Base-by-base conservation (phyloP, 495 filamentous ascomycete species). In the Penicillium bialowiezense region DNA sequence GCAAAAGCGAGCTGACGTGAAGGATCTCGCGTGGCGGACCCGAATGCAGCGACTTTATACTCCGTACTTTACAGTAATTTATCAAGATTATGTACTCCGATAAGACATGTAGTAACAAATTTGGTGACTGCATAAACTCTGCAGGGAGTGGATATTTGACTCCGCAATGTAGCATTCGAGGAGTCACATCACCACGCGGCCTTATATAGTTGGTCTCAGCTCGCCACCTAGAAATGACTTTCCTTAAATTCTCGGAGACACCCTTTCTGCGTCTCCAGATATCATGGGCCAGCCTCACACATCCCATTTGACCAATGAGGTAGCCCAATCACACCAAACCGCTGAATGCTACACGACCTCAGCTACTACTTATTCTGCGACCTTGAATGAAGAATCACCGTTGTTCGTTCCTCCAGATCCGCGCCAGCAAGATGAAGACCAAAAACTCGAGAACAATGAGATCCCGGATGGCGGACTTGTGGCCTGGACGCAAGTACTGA, bases 401-500 rank as follows among this genome's bases (percentile, higher is more conserved):
- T 13, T 38, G 19, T 38, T 38, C 26, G 14, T 14, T 14, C 18
- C 3, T 10, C 24, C 17, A 2, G 26, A 48, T 35, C 19, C 19
- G 3, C 9, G 20, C 3, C 43, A 36, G 9, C 17, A 33, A 40
- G 45, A 48, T 8, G 45, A 40, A 48, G 18, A 23, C 0, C 45
- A 13, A 18, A 48, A 48, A 21, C 15, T 17, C 4, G 36, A 40
- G 35, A 48, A 48, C 14, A 39, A 40, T 24, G 28, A 32, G 8
- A 40, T 48, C 3, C 51, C 51, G 55, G 77, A 79, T 32, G 83
- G 83, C 8, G 23, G 73, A 6, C 52, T 58, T 21, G 26, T 48
- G 18, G 83, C 83, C 7, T 86, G 83, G 83, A 72, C 67, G 3
- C 81, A 84, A 59, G 78, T 77, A 9, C 54, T 75, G 37, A 72